A percentile compares a stretch with the other conserved stretches of the same genome.
Evolutionary conservation across 129 eudicot genomes (phyloP).

Genomic region (Ambrosia artemisiifolia): DNA sequence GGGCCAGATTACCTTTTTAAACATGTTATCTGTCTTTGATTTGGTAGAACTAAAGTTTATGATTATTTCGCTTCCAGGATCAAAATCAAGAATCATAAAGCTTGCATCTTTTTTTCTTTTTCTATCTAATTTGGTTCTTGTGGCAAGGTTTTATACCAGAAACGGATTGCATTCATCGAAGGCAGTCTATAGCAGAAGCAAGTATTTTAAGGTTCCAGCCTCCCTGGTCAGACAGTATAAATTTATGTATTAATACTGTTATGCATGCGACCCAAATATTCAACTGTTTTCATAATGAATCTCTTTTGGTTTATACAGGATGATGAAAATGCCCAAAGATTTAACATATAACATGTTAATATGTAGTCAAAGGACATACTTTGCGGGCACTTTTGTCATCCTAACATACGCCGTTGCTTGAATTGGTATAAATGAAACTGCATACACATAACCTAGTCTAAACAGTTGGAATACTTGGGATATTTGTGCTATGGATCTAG

Average conservation of each 20-base stretch:
- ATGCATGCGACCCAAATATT: not conserved
- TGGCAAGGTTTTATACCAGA: slow-evolving; percentile 5
- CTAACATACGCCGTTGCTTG: not conserved
- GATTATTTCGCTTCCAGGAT: slow-evolving; percentile 2
- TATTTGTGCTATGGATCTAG: not conserved
- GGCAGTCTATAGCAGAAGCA: not conserved
- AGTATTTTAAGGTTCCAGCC: not conserved
- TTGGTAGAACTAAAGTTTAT: not conserved
- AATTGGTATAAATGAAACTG: not conserved
- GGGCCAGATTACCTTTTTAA: not conserved
- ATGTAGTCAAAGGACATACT: not conserved
- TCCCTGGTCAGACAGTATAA: not conserved
- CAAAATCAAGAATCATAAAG: not conserved
- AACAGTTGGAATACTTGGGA: not conserved
- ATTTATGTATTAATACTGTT: not conserved
- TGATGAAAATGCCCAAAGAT: not conserved
- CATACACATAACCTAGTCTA: too few species aligned
- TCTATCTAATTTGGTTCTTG: not conserved
- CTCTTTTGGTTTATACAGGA: not conserved
- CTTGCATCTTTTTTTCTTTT: not conserved
- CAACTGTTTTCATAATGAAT: not conserved
- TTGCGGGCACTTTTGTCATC: not conserved
- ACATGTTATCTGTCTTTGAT: not conserved
- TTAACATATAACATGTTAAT: not conserved
- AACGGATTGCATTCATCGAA: not conserved